These are phyloP conservation scores for Chrysanthemum lavandulifolium DNA, from an alignment of 129 eudicot genomes.

Conservation along the genomic window DNA sequence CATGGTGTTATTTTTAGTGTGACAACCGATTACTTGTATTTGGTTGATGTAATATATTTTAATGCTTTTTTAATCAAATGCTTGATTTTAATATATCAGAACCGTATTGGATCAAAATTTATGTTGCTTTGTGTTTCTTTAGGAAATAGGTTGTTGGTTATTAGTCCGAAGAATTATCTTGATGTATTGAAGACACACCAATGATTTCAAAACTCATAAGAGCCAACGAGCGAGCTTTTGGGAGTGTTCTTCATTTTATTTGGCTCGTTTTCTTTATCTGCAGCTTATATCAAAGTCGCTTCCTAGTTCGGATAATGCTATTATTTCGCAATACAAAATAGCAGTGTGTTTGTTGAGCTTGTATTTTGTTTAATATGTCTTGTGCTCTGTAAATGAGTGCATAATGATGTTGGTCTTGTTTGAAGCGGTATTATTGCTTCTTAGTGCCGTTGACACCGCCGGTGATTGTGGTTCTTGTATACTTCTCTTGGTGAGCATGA, in stretches of 20 bases:
- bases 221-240: conserved; percentile 29
- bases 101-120: neutral
- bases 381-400: neutral
- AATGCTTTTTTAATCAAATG: neutral
- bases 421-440: conserved; percentile 73
- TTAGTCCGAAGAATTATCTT: neutral
- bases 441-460: conserved; percentile 80
- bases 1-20: no score
- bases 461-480: conserved; percentile 62
- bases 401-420: neutral
- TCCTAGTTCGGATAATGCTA: conserved; percentile 48
- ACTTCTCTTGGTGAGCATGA: conserved; percentile 92
- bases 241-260: conserved; percentile 43
- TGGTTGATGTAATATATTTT: no score
- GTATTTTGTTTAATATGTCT: neutral
- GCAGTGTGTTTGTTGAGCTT: conserved; percentile 34
- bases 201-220: conserved; percentile 13
- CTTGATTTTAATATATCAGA: no score
- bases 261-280: conserved; percentile 58
- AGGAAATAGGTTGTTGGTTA: neutral
- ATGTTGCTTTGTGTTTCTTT: neutral
- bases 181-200: conserved; percentile 14
- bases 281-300: conserved; percentile 70
- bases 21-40: no score
- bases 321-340: conserved; percentile 60